phyloP scores from a whole-genome alignment of 106 monocot genomes.

The Acanthochlamys bracteata region DNA sequence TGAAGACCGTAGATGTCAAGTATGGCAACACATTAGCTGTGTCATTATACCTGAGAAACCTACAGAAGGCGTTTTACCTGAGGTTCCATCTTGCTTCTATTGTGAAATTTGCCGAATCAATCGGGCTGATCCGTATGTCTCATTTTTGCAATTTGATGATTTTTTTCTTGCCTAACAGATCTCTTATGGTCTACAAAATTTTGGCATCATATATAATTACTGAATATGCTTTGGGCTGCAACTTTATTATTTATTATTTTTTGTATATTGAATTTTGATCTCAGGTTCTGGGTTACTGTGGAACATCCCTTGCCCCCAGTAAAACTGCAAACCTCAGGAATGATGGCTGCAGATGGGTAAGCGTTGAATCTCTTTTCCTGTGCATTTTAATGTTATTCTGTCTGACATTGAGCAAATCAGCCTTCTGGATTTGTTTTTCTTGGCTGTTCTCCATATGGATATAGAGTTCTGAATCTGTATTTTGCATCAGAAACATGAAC shows the following conservation, averaged over 20 bases:
- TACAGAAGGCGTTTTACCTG: slow-evolving; percentile 38
- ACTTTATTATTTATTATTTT: too few relatives aligned
- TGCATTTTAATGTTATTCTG: not conserved
- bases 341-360: slow-evolving; percentile 41
- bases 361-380: slow-evolving; percentile 1
- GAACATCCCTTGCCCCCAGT: slow-evolving; percentile 39
- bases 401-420: not conserved
- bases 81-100: slow-evolving; percentile 47
- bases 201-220: too few relatives aligned
- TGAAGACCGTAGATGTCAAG: slow-evolving; percentile 45
- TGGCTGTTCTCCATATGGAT: too few relatives aligned
- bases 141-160: slow-evolving; percentile 5
- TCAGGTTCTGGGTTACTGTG: slow-evolving; percentile 62
- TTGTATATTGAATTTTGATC: too few relatives aligned
- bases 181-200: too few relatives aligned
- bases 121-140: slow-evolving; percentile 83
- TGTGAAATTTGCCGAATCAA: slow-evolving; percentile 79
- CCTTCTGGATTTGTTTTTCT: too few relatives aligned
- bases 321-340: slow-evolving; percentile 26
- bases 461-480: too few relatives aligned
- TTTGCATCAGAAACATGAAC: too few relatives aligned
- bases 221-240: too few relatives aligned
- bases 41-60: slow-evolving; percentile 71
- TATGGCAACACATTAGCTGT: slow-evolving; percentile 77
- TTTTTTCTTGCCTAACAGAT: too few relatives aligned